These are phyloP conservation scores for Bipolaris victoriae DNA, from an alignment of 2,329 filamentous ascomycete species.

Conservation along the genomic window DNA sequence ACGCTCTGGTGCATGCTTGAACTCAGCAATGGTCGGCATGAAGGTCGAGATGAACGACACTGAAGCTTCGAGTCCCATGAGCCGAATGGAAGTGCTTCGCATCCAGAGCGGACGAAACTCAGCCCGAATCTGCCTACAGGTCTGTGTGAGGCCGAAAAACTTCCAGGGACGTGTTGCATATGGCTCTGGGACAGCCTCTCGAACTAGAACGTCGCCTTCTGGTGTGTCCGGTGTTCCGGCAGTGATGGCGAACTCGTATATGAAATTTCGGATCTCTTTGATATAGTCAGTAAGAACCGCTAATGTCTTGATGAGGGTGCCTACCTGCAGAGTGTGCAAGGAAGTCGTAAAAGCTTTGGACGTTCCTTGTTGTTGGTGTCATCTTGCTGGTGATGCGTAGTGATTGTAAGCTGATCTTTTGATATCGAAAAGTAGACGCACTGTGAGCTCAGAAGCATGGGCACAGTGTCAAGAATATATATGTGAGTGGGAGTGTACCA, in stretches of 20 bases:
- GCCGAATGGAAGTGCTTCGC: background rate
- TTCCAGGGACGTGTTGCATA: background rate
- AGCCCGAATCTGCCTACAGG: conserved; percentile 1
- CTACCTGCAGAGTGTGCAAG: background rate
- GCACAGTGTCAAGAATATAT: too few relatives aligned
- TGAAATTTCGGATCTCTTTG: background rate
- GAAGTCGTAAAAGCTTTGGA: background rate
- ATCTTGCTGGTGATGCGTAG: too few relatives aligned
- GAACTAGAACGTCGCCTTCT: background rate
- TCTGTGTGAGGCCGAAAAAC: background rate
- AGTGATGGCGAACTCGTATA: background rate
- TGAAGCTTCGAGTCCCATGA: background rate
- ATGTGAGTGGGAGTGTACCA: too few relatives aligned
- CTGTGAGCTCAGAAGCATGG: too few relatives aligned
- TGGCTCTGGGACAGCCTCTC: background rate
- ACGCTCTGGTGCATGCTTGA: background rate
- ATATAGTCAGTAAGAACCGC: background rate
- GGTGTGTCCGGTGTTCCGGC: background rate
- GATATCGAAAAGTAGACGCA: too few relatives aligned
- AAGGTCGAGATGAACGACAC: background rate
- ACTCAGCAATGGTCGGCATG: background rate
- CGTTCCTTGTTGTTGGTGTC: background rate
- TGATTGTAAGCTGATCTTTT: too few relatives aligned
- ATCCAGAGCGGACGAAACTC: conserved; percentile 12
- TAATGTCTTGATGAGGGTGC: background rate